phyloP scores from a whole-genome alignment of 371 early-diverging fungal genomes.

The Syncephalastrum monosporum region DNA sequence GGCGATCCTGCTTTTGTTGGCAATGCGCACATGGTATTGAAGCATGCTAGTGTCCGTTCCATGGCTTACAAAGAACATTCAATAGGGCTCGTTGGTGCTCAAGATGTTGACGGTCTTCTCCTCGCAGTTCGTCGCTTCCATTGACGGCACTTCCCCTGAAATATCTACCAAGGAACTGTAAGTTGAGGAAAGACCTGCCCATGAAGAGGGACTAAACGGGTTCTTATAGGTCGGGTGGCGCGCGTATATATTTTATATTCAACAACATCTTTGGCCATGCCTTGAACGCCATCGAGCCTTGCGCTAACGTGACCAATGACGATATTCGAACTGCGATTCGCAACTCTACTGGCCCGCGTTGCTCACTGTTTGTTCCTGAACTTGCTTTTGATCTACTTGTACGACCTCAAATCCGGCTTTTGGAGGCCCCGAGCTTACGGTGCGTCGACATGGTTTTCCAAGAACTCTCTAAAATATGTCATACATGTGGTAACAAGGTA shows the following conservation, averaged over 20 bases:
- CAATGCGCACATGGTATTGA: constrained; percentile 13
- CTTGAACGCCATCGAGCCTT: constrained; percentile 76
- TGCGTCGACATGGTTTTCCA: constrained; percentile 88
- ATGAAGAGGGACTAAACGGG: not conserved
- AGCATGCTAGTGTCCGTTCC: too few relatives aligned
- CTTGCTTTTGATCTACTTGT: constrained; percentile 88
- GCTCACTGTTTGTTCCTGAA: constrained; percentile 89
- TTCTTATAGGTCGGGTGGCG: constrained; percentile 71
- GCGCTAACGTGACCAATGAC: constrained; percentile 72
- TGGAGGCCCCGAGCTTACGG: constrained; percentile 83
- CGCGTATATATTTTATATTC: constrained; percentile 90
- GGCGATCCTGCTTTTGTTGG: constrained; percentile 63
- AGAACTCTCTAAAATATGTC: constrained; percentile 88
- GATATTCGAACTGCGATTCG: constrained; percentile 91
- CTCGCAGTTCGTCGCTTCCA: constrained; percentile 76
- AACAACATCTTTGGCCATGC: constrained; percentile 84
- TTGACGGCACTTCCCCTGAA: constrained; percentile 83
- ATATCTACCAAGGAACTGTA: constrained; percentile 90
- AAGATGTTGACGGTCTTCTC: constrained; percentile 82
- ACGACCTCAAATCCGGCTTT: constrained; percentile 77
- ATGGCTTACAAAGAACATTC: not conserved
- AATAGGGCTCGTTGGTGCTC: constrained; percentile 68
- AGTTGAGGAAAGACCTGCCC: constrained; percentile 5
- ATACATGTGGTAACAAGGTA: constrained; percentile 80
- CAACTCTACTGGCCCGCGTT: constrained; percentile 87